Conservation (phyloP, 257 asterid genomes). For the Lavandula angustifolia region DNA sequence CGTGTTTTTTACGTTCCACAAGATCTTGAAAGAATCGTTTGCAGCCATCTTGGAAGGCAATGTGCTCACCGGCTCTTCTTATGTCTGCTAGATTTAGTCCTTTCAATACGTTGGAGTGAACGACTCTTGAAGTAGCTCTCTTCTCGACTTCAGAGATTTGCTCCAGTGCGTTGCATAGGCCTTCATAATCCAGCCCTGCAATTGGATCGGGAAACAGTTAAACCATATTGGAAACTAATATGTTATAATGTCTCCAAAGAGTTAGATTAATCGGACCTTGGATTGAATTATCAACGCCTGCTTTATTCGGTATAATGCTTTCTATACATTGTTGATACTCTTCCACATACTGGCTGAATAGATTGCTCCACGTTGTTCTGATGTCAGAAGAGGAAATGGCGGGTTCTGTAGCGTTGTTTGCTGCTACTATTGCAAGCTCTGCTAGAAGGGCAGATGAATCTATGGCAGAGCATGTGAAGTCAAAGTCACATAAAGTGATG, state of each 20-base stretch:
- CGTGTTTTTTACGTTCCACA: slow-evolving; percentile 28
- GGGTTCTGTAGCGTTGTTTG: slow-evolving; percentile 38
- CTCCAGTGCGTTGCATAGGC: slow-evolving; percentile 55
- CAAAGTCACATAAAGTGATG: slow-evolving; percentile 56
- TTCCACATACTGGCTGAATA: slow-evolving; percentile 53
- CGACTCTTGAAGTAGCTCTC: slow-evolving; percentile 51
- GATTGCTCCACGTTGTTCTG: slow-evolving; percentile 47
- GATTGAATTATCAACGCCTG: slow-evolving; percentile 30
- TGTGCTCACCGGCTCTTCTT: slow-evolving; percentile 55
- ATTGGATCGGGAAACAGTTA: slow-evolving; percentile 17
- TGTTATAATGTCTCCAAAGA: neutral
- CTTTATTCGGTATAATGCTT: slow-evolving; percentile 43
- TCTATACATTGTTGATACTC: slow-evolving; percentile 64
- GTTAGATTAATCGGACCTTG: slow-evolving; percentile 30
- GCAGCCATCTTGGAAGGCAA: slow-evolving; percentile 66
- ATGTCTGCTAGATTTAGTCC: slow-evolving; percentile 53
- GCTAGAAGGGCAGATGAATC: slow-evolving; percentile 72
- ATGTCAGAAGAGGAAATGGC: slow-evolving; percentile 33
- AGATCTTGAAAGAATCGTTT: slow-evolving; percentile 46
- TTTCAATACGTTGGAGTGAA: slow-evolving; percentile 50
- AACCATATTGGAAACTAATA: slow-evolving; percentile 1
- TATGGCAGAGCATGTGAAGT: slow-evolving; percentile 61
- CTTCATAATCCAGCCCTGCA: slow-evolving; percentile 48
- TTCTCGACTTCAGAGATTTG: slow-evolving; percentile 58
- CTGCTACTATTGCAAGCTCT: slow-evolving; percentile 59